Evolutionary conservation across 1,284 basidiomycete species (phyloP).

Genomic region (Moniliella sp.): DNA sequence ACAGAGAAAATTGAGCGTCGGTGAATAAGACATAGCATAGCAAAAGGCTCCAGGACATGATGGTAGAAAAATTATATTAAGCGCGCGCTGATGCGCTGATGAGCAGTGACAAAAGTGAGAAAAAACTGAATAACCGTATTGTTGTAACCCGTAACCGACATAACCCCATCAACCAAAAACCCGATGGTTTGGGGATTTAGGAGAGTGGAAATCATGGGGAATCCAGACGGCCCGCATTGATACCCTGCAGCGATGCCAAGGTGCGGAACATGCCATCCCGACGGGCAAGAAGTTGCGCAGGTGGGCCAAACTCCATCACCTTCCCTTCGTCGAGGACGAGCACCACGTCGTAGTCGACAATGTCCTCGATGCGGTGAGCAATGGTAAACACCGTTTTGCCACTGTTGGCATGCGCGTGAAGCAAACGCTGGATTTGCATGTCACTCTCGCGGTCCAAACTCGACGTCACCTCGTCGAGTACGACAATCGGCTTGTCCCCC

Average conservation of each 20-base stretch:
- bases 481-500: conserved; percentile 38
- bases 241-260: conserved; percentile 17
- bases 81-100: too few species aligned
- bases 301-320: conserved; percentile 42
- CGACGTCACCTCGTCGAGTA: conserved; percentile 39
- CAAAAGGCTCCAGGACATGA: too few species aligned
- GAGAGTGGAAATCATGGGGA: too few species aligned
- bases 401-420: conserved; percentile 13
- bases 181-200: too few species aligned
- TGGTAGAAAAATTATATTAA: too few species aligned
- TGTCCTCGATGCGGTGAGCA: conserved; percentile 50
- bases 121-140: too few species aligned
- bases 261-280: conserved; percentile 11
- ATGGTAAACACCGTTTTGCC: conserved; percentile 12
- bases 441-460: conserved; percentile 12
- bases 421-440: conserved; percentile 46
- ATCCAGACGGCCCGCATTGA: too few species aligned
- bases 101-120: too few species aligned
- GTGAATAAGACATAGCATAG: too few species aligned
- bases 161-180: too few species aligned
- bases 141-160: too few species aligned
- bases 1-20: too few species aligned
- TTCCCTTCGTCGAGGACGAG: conserved; percentile 53
- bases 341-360: conserved; percentile 53
- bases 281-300: conserved; percentile 6